These are phyloP conservation scores for Neocallimastix lanati DNA, from an alignment of 192 early-diverging fungal genomes.

Conservation along the genomic window DNA sequence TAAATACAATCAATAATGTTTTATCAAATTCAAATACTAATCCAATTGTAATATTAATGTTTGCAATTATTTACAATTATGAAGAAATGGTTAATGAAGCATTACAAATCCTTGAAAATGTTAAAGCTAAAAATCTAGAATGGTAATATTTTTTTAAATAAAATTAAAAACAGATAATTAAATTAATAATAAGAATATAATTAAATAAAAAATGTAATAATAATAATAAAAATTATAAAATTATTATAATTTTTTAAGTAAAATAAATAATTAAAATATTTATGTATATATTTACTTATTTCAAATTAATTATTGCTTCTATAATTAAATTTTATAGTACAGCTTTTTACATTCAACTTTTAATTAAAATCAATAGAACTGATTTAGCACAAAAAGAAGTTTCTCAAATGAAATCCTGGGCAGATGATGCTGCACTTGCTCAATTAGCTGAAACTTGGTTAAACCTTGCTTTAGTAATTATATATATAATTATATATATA, in stretches of 20 bases:
- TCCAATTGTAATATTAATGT: not conserved
- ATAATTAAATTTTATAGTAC: too few relatives aligned
- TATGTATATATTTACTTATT: too few relatives aligned
- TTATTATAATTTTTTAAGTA: too few relatives aligned
- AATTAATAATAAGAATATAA: too few relatives aligned
- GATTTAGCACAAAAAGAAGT: constrained; percentile 76
- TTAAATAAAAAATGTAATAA: too few relatives aligned
- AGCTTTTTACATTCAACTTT: constrained; percentile 56
- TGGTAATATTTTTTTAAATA: too few relatives aligned
- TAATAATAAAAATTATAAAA: too few relatives aligned
- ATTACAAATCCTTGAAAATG: not conserved
- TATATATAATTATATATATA: constrained; percentile 1
- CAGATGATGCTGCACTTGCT: constrained; percentile 85
- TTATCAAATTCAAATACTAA: not conserved
- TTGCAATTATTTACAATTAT: not conserved
- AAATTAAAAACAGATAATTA: too few relatives aligned
- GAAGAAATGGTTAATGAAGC: not conserved
- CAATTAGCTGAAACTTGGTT: constrained; percentile 87
- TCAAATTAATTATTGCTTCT: too few relatives aligned
- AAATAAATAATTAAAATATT: too few relatives aligned
- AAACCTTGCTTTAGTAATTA: constrained; percentile 32
- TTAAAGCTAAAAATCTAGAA: not conserved
- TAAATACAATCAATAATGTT: not conserved
- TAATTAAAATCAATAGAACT: constrained; percentile 56
- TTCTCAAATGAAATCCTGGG: constrained; percentile 59